Evolutionary conservation across 768 basidiomycete species (phyloP).

Genomic region (Pisolithus albus): DNA sequence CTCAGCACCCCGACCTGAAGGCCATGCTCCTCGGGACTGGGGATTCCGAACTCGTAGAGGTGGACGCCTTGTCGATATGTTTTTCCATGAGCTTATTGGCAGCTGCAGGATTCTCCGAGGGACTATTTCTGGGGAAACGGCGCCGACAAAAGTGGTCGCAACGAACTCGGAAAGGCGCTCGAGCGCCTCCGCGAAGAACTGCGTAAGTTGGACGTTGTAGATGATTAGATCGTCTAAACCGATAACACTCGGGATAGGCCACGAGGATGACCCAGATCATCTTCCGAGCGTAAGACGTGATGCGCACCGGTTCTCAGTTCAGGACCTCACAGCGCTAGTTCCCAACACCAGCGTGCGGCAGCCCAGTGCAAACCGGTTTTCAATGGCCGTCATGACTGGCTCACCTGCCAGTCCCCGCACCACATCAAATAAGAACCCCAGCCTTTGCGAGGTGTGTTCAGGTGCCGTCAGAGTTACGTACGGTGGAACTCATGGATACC

Average conservation of each 20-base stretch:
- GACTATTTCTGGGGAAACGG: constrained; percentile 79
- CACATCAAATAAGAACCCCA: constrained; percentile 6
- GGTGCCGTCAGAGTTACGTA: neutral
- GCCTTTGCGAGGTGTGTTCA: constrained; percentile 25
- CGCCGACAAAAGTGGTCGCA: constrained; percentile 55
- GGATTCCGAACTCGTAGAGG: constrained; percentile 64
- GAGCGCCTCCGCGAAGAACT: constrained; percentile 54
- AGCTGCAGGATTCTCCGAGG: constrained; percentile 56
- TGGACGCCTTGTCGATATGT: constrained; percentile 23
- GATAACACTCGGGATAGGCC: constrained; percentile 3
- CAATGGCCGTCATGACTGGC: constrained; percentile 1
- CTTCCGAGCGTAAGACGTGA: constrained; percentile 24
- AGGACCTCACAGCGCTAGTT: constrained; percentile 24
- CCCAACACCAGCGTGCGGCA: constrained; percentile 4
- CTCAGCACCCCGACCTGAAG: constrained; percentile 56
- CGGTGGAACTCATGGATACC: constrained; percentile 18
- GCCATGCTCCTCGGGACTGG: constrained; percentile 57
- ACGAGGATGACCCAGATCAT: constrained; percentile 19
- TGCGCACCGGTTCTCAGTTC: constrained; percentile 24
- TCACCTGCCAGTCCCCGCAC: constrained; percentile 2
- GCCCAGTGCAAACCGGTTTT: constrained; percentile 4
- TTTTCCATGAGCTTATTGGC: neutral
- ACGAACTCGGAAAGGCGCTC: constrained; percentile 69
- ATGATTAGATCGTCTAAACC: neutral
- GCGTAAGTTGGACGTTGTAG: constrained; percentile 20